Conservation (phyloP, 768 basidiomycete genomes). For the Neoboletus magnificus region DNA sequence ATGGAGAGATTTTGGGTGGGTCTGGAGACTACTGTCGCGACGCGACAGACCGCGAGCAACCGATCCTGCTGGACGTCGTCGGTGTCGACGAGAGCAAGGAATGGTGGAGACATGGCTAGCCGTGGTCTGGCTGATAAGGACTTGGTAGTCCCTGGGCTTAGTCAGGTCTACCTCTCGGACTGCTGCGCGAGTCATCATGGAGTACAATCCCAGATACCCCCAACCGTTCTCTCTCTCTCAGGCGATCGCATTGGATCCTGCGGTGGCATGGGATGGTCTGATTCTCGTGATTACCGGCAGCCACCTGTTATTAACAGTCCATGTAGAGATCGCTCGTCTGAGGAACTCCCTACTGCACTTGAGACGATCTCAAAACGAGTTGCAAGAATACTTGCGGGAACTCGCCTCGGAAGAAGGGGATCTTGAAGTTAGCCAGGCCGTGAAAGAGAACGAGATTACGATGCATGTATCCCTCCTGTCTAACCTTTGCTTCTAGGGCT, state of each 20-base stretch:
- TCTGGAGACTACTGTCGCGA: slow-evolving; percentile 71
- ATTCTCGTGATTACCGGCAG: not conserved
- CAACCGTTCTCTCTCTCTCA: slow-evolving; percentile 76
- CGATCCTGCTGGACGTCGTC: slow-evolving; percentile 43
- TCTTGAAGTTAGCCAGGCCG: slow-evolving; percentile 54
- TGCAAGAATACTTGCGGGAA: slow-evolving; percentile 45
- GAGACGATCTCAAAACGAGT: slow-evolving; percentile 54
- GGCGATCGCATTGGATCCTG: slow-evolving; percentile 60
- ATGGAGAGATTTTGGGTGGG: slow-evolving; percentile 31
- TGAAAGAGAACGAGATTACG: slow-evolving; percentile 68
- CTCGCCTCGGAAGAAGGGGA: slow-evolving; percentile 42
- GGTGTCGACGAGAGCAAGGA: slow-evolving; percentile 58
- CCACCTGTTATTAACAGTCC: not conserved
- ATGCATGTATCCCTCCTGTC: slow-evolving; percentile 50
- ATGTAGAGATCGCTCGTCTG: slow-evolving; percentile 69
- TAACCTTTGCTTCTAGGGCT: slow-evolving; percentile 5
- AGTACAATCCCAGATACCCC: slow-evolving; percentile 60
- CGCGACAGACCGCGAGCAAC: slow-evolving; percentile 58
- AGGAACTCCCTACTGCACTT: slow-evolving; percentile 68
- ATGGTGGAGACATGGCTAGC: slow-evolving; percentile 33
- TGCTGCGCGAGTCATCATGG: slow-evolving; percentile 40
- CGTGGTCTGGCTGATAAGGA: not conserved
- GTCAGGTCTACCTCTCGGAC: slow-evolving; percentile 8
- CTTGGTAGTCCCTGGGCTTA: slow-evolving; percentile 13
- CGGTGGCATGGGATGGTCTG: slow-evolving; percentile 69